Conservation (phyloP, 2,329 filamentous ascomycete genomes). For the Xylariaceae sp. region DNA sequence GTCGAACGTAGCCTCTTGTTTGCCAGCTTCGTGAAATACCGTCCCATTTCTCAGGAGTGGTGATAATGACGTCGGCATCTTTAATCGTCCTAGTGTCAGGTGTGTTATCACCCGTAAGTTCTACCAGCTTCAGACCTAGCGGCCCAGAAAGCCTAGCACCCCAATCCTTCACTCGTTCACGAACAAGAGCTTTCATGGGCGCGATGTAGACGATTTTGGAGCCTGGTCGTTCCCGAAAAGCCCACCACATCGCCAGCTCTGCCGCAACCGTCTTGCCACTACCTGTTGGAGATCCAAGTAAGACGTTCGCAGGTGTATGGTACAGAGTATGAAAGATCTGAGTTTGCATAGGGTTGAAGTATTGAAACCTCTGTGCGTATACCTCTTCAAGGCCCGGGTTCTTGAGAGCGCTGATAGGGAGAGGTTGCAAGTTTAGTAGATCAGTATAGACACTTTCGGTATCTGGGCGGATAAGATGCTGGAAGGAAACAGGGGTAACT, state of each 20-base stretch:
- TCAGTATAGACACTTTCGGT: conserved; percentile 98
- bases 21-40: conserved; percentile 99
- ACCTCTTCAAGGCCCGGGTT: conserved; percentile 84
- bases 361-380: conserved; percentile 85
- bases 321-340: conserved; percentile 98
- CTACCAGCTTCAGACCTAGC: conserved; percentile 85
- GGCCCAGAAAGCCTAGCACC: conserved; percentile 73
- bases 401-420: conserved; percentile 82
- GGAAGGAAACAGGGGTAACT: conserved; percentile 91
- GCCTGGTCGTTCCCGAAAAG: conserved; percentile 87
- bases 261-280: conserved; percentile 97
- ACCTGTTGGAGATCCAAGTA: conserved; percentile 92
- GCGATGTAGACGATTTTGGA: conserved; percentile 99
- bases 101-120: conserved; percentile 96
- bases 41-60: conserved; percentile 99
- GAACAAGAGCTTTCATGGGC: conserved; percentile 97
- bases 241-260: conserved; percentile 99
- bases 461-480: conserved; percentile 94
- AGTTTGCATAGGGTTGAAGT: conserved; percentile 99
- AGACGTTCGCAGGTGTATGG: conserved; percentile 84
- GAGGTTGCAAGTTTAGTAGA: conserved; percentile 82
- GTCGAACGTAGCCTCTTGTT: conserved; percentile 89
- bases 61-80: conserved; percentile 96
- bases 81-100: conserved; percentile 94
- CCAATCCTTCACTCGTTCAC: conserved; percentile 96